phyloP scores from a whole-genome alignment of 75 land plant genomes.

The Isoetes taiwanensis region DNA sequence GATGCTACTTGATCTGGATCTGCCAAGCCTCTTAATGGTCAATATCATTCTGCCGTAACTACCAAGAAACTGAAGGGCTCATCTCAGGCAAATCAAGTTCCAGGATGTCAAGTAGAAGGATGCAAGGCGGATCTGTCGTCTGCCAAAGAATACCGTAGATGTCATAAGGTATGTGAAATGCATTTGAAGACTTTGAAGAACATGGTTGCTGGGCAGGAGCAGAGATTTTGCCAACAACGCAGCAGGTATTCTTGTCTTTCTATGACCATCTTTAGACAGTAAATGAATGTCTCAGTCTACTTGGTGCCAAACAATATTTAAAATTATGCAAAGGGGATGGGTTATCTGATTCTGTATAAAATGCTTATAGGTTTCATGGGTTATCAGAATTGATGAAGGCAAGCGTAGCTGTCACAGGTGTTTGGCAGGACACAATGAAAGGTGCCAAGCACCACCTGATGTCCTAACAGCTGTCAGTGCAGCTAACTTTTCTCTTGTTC shows the following conservation, averaged over 20 bases:
- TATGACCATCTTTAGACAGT: background rate
- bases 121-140: background rate
- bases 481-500: background rate
- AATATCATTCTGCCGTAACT: background rate
- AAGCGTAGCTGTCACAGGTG: background rate
- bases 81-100: background rate
- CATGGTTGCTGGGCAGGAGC: constrained; percentile 1
- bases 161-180: background rate
- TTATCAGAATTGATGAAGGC: background rate
- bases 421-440: background rate
- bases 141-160: background rate
- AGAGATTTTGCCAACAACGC: constrained; percentile 8
- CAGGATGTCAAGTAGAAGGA: background rate
- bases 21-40: too few species aligned
- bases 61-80: background rate
- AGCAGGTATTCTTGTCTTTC: background rate
- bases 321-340: too few species aligned
- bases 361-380: constrained; percentile 3
- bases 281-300: background rate
- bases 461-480: background rate
- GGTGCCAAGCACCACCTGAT: background rate
- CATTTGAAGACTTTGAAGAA: background rate
- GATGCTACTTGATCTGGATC: too few species aligned
- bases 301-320: too few species aligned
- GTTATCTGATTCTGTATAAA: too few species aligned